phyloP scores from a whole-genome alignment of 2,329 filamentous ascomycete species.

The Penicillium sp. region DNA sequence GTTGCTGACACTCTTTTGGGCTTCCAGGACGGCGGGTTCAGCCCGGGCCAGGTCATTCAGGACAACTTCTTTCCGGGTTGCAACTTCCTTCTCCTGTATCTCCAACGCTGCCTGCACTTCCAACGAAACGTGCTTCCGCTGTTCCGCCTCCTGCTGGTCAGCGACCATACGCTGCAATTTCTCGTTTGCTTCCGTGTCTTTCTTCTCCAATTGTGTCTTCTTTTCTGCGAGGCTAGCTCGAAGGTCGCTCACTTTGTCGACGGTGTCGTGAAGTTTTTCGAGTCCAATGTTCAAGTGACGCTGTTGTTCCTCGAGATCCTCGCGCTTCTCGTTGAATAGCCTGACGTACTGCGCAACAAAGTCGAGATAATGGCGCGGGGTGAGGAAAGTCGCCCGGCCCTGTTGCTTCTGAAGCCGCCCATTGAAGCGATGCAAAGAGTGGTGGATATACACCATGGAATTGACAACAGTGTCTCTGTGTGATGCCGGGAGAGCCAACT shows the following conservation, averaged over 20 bases:
- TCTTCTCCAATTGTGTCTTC: conserved; percentile 87
- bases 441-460: conserved; percentile 98
- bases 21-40: conserved; percentile 88
- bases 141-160: conserved; percentile 90
- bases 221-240: conserved; percentile 89
- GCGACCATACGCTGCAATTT: conserved; percentile 97
- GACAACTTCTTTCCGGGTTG: conserved; percentile 77
- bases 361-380: conserved; percentile 93
- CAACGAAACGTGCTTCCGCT: conserved; percentile 80
- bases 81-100: conserved; percentile 85
- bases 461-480: conserved; percentile 94
- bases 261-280: conserved; percentile 93
- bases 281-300: conserved; percentile 97
- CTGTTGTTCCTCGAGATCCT: conserved; percentile 97
- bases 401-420: conserved; percentile 84
- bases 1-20: conserved; percentile 94
- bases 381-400: conserved; percentile 87
- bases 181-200: conserved; percentile 93
- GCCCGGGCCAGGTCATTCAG: conserved; percentile 83
- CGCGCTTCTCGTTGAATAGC: conserved; percentile 95
- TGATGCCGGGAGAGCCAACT: conserved; percentile 76
- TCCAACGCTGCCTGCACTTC: conserved; percentile 86
- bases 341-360: conserved; percentile 98
- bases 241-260: conserved; percentile 93
- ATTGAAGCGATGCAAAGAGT: conserved; percentile 90